Evolutionary conservation across 352 stramenopile genomes (phyloP), one percentile per base, ranked within the genome.

Genomic region (Globisporangium middletonii): DNA sequence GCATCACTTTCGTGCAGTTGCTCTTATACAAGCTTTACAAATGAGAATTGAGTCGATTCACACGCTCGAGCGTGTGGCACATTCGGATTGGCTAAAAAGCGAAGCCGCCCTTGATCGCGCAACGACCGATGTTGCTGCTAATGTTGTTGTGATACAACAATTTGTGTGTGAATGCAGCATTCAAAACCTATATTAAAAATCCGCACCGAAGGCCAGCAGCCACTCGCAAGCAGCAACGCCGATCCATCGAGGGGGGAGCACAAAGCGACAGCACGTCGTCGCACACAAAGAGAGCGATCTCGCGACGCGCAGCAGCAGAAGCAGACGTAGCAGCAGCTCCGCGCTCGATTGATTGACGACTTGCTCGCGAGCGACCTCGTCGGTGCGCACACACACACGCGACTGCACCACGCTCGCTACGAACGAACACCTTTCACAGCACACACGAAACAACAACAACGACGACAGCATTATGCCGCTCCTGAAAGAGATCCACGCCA

Each of bases 401-500:
- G 38, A 13, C 4, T 43, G 15, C 38, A 43, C 4, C 13, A 19
- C 18, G 3, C 41, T 6, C 33, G 1, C 28, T 4, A 44, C 30
- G 16, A 35, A n/a, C 28, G 28, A 4, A 26, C 50, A 13, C 23
- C 35, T 2, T 30, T 30, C 15, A 54, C 5, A 19, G 30, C 19
- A 51, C 9, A 23, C 35, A 48, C 16, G 15, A 8, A 45, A 45
- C 5, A 45, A 45, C 41, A n/a, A 45, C 41, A 11, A 46, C 23
- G 23, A 16, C 9, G 52, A 33, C 46, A 33, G 23, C 27, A 60
- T 18, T 19, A 96, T 97, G 88, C 92, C 88, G 69, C 70, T 96
- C 65, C 72, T 97, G 23, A 95, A 97, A 71, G 84, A 96, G 69
- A 92, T 96, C 60, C 83, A 96, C 65, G 85, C 77, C 43, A 93